These are phyloP conservation scores for Tylopilus cervinicoccineus DNA, from an alignment of 768 basidiomycete genomes.

Conservation along the genomic window DNA sequence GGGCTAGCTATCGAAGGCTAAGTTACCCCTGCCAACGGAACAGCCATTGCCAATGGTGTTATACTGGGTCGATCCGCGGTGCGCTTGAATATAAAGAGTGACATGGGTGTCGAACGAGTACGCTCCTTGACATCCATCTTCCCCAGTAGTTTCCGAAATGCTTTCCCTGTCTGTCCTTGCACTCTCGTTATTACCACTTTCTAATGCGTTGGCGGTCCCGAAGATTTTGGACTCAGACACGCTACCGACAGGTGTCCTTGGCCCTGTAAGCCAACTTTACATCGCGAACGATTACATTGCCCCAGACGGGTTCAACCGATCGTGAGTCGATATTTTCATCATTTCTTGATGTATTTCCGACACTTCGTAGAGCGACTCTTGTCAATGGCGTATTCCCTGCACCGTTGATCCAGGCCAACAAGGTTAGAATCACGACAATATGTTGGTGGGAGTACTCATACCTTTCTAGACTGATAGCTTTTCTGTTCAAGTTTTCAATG, in stretches of 20 bases:
- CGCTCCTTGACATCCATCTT: too few relatives aligned
- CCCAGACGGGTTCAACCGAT: constrained; percentile 47
- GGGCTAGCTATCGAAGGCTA: neutral
- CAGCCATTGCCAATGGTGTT: neutral
- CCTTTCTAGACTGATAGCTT: constrained; percentile 35
- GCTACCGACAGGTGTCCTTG: constrained; percentile 3
- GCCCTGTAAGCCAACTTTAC: constrained; percentile 23
- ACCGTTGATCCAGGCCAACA: constrained; percentile 41
- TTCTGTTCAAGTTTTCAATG: constrained; percentile 41
- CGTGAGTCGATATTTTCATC: constrained; percentile 21
- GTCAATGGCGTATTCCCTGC: constrained; percentile 44
- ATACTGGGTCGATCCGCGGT: neutral
- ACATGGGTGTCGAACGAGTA: too few relatives aligned
- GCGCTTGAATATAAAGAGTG: constrained; percentile 6
- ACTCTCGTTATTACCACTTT: constrained; percentile 4
- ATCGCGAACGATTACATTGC: constrained; percentile 38
- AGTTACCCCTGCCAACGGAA: neutral
- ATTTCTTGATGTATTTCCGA: neutral
- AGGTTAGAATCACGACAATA: constrained; percentile 13
- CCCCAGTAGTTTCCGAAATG: neutral
- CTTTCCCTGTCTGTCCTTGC: constrained; percentile 5
- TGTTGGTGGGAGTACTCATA: neutral
- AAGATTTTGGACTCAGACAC: neutral
- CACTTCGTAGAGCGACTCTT: constrained; percentile 36
- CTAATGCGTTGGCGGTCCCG: constrained; percentile 2